Evolutionary conservation across 202 grass and related monocot species (phyloP).

Genomic region (Elaeis oleifera): DNA sequence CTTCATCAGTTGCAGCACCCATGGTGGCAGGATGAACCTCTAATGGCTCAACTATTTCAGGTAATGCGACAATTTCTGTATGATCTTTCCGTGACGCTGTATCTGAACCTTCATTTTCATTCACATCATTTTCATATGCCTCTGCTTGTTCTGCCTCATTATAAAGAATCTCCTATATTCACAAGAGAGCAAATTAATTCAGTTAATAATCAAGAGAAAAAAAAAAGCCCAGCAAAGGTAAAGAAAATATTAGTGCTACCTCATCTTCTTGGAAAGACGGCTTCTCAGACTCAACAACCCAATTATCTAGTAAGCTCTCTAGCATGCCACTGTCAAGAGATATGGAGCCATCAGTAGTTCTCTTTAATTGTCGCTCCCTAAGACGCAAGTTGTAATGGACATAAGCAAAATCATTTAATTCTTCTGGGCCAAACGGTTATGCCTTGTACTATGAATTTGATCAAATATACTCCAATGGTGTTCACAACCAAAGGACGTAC

Average conservation of each 20-base stretch:
- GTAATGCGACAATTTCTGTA: background rate
- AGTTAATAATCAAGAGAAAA: background rate
- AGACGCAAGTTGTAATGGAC: constrained; percentile 29
- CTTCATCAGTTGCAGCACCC: constrained; percentile 5
- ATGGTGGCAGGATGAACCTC: constrained; percentile 7
- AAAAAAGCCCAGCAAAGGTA: background rate
- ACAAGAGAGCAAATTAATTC: background rate
- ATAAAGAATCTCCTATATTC: constrained; percentile 5
- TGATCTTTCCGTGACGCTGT: background rate
- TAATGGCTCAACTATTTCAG: constrained; percentile 2
- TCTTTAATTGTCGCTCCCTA: constrained; percentile 10
- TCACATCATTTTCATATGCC: background rate
- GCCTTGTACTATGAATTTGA: constrained; percentile 12
- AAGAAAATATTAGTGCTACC: background rate
- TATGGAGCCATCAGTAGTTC: background rate
- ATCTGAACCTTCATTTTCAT: background rate
- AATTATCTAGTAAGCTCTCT: constrained; percentile 14
- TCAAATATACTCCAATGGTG: constrained; percentile 29
- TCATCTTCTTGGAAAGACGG: constrained; percentile 8
- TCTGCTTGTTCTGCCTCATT: constrained; percentile 2
- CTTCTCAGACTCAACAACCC: constrained; percentile 10
- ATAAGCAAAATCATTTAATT: constrained; percentile 10
- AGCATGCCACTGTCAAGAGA: constrained; percentile 7
- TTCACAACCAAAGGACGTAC: constrained; percentile 13
- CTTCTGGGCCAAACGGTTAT: constrained; percentile 10